These are phyloP conservation scores for Termitomyces sp. DNA, from an alignment of 768 basidiomycete genomes.

Conservation along the genomic window DNA sequence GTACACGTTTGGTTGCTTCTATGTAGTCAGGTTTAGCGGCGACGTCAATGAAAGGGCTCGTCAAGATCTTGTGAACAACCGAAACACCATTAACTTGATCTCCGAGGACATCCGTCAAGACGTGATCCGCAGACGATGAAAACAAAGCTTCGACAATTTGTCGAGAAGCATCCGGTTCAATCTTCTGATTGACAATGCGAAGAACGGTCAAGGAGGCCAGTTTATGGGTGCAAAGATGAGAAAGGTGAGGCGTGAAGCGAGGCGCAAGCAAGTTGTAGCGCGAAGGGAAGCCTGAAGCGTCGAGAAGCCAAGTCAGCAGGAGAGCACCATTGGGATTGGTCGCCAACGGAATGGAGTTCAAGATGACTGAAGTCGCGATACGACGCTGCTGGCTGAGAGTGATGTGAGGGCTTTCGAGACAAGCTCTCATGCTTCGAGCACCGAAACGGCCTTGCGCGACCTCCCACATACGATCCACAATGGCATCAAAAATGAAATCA, in stretches of 20 bases:
- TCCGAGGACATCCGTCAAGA: conserved; percentile 87
- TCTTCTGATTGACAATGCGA: conserved; percentile 94
- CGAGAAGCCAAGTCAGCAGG: conserved; percentile 93
- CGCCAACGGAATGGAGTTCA: conserved; percentile 96
- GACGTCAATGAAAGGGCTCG: conserved; percentile 78
- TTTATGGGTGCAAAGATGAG: conserved; percentile 97
- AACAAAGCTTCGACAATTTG: conserved; percentile 89
- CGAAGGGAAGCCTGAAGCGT: conserved; percentile 92
- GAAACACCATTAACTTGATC: conserved; percentile 97
- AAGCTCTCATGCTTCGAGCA: conserved; percentile 95
- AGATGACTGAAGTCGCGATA: conserved; percentile 87
- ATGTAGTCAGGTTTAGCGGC: conserved; percentile 62
- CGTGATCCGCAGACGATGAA: conserved; percentile 83
- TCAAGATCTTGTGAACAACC: conserved; percentile 88
- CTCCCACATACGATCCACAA: conserved; percentile 98
- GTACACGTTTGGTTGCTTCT: conserved; percentile 84
- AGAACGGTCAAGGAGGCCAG: conserved; percentile 92
- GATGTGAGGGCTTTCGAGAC: conserved; percentile 87
- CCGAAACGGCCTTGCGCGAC: conserved; percentile 97
- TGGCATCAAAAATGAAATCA: conserved; percentile 96
- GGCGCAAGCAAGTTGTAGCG: conserved; percentile 92
- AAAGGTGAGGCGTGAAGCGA: conserved; percentile 93
- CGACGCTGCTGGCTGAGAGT: conserved; percentile 90
- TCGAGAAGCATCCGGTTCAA: conserved; percentile 81
- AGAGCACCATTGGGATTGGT: conserved; percentile 98